Evolutionary conservation across 306 rosid genomes (phyloP), one percentile per base, ranked within the genome.

Genomic region (Vigna unguiculata): DNA sequence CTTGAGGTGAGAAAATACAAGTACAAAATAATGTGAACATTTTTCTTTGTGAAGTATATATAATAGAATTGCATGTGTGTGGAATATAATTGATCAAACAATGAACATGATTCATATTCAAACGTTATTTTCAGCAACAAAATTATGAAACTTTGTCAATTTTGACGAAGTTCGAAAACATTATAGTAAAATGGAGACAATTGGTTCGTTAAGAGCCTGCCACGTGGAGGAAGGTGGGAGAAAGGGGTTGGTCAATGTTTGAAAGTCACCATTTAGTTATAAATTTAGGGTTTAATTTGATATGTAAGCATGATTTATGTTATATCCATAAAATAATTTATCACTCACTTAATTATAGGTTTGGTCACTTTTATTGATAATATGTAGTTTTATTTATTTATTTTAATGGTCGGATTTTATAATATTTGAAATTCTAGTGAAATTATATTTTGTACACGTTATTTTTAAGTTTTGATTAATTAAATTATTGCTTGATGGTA

Each of bases 211-310:
- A 19, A 32, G 25, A 30, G 38, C 57, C 78, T 84, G 51, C 92
- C 92, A 76, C 88, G 85, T 90, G 96, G 92, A 84, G 80, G 60
- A 66, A 71, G 47, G 40, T 5, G 63, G 69, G 15, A 32, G 41
- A 43, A 5, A 41, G 2, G 48, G 15, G 19, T 17, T 72, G 66
- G 66, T 57, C 2, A 53, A 61, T 74, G 78, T 48, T 61, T 51
- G 30, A 74, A 52, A 22, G 13, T 36, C 47, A 70, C 63, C 74
- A 7, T 62, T 34, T 3, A 5, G 30, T 28, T 62, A 41, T 40
- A 20, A 65, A 19, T 15, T 57, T 28, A 59, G 28, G 54, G 41
- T 34, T 15, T 30, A 15, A 20, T 41, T 20, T 55, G 15, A 22
- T 9, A 52, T 51, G 34, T 11, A 52, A 17, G 10, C 15, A 8